These are phyloP conservation scores for Noccaea caerulescens DNA, from an alignment of 345 rosid species.

Conservation along the genomic window DNA sequence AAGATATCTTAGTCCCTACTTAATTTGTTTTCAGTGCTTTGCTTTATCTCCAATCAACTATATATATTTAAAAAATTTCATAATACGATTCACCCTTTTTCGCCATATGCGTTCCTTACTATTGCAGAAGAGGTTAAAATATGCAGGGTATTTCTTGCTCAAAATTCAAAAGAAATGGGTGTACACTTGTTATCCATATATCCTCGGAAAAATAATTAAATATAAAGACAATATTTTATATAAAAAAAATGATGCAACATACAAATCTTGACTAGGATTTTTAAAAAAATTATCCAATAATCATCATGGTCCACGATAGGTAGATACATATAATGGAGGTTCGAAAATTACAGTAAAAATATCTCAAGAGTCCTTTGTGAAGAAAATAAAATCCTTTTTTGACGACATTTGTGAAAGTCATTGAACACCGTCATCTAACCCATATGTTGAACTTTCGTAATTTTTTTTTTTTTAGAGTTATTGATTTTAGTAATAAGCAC, in stretches of 20 bases:
- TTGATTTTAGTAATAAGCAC: neutral
- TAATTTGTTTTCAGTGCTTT: constrained; percentile 11
- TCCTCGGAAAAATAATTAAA: neutral
- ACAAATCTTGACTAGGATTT: too few species aligned
- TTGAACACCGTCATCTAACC: neutral
- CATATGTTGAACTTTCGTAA: neutral
- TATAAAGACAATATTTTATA: neutral
- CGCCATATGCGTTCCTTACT: neutral
- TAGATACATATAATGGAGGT: too few species aligned
- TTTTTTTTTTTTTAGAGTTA: neutral
- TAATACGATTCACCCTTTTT: neutral
- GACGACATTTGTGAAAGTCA: neutral
- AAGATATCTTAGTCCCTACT: constrained; percentile 18
- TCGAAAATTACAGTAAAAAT: too few species aligned
- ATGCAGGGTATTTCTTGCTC: neutral
- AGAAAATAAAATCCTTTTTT: too few species aligned
- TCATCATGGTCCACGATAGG: too few species aligned
- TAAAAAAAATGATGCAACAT: too few species aligned
- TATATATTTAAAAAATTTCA: neutral
- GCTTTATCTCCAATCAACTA: constrained; percentile 28
- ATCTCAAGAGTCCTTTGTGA: too few species aligned
- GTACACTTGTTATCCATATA: neutral
- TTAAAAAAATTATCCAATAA: too few species aligned
- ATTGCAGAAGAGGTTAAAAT: neutral
- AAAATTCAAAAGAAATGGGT: neutral